Evolutionary conservation across 2,329 filamentous ascomycete genomes (phyloP), one percentile per base, ranked within the genome.

Genomic region (Teratosphaeria gauchensis): DNA sequence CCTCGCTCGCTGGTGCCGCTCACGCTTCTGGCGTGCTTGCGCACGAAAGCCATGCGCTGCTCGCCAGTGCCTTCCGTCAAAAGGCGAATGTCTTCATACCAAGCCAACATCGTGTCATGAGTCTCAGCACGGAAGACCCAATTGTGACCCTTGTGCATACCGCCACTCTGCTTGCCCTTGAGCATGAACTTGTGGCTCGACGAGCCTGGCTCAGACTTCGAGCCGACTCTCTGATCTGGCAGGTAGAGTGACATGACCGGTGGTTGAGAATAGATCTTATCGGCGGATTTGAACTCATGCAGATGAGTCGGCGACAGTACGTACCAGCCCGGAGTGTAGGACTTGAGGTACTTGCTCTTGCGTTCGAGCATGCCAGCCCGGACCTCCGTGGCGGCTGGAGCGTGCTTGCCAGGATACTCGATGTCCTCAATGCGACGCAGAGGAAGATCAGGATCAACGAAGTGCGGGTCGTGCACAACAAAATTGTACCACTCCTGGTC

Each of bases 281-380:
- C 92, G 65, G 91, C 90, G n/a, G 91, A 96, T 73, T 96, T 96
- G 82, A 97, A 99, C 75, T 99, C 94, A 77, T 99, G 94, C 24
- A 99, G 82, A 75, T 99, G 94, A 58, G 94, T 97, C 16, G 94
- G 90, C 66, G 94, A 96, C 65, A 99, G 79, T 54, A 97, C 91
- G 74, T 96, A 96, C 92, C 92, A 97, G 70, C 92, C 92, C 30
- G 91, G 89, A 7, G 92, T 94, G 73, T 96, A 96, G 73, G 92
- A 96, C 79, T 96, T 97, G 62, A 99, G 78, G 70, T 97, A 99
- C 72, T 97, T 99, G 82, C 91, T 96, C 84, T 97, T 97, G 65
- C 94, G 87, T 78, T 99, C 94, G 38, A 99, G 79, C 75, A 96
- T 85, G 2, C 94, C 94, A 21, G 90, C 90, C 61, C 92, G 83